These are phyloP conservation scores for Apiospora saccharicola DNA, from an alignment of 2,329 filamentous ascomycete species.

Conservation along the genomic window DNA sequence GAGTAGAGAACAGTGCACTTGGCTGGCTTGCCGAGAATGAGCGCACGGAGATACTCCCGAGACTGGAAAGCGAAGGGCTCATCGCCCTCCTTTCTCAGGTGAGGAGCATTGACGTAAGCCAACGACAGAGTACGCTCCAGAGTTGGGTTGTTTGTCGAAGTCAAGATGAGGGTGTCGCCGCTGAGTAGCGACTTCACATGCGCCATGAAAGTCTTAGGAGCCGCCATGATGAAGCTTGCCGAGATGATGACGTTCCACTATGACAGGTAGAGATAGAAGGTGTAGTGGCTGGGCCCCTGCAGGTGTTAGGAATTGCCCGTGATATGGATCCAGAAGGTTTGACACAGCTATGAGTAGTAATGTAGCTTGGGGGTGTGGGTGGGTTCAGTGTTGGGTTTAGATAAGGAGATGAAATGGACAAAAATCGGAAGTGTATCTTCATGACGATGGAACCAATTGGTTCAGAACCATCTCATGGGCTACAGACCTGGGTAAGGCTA, in stretches of 20 bases:
- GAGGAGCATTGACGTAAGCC: slow-evolving; percentile 89
- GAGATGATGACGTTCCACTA: slow-evolving; percentile 50
- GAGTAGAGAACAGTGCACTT: slow-evolving; percentile 88
- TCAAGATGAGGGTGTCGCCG: slow-evolving; percentile 88
- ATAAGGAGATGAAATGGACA: neutral
- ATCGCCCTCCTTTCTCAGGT: slow-evolving; percentile 86
- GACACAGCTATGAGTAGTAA: neutral
- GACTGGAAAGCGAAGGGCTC: slow-evolving; percentile 94
- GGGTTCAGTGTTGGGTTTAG: neutral
- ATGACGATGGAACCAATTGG: neutral
- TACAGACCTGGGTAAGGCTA: neutral
- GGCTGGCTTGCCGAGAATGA: slow-evolving; percentile 85
- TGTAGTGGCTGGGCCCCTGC: slow-evolving; percentile 5
- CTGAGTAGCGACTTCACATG: slow-evolving; percentile 94
- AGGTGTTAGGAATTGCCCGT: neutral
- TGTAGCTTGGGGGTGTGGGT: neutral
- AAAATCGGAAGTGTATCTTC: neutral
- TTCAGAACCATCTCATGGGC: neutral
- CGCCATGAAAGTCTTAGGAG: slow-evolving; percentile 63
- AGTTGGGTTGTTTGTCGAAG: slow-evolving; percentile 80
- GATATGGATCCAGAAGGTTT: neutral
- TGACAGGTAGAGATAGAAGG: slow-evolving; percentile 28
- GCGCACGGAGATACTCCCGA: slow-evolving; percentile 86
- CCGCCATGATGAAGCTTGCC: slow-evolving; percentile 37
- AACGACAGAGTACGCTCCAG: slow-evolving; percentile 88